Evolutionary conservation across 768 basidiomycete species (phyloP).

Genomic region (Rhodosporidiobolus sp.): DNA sequence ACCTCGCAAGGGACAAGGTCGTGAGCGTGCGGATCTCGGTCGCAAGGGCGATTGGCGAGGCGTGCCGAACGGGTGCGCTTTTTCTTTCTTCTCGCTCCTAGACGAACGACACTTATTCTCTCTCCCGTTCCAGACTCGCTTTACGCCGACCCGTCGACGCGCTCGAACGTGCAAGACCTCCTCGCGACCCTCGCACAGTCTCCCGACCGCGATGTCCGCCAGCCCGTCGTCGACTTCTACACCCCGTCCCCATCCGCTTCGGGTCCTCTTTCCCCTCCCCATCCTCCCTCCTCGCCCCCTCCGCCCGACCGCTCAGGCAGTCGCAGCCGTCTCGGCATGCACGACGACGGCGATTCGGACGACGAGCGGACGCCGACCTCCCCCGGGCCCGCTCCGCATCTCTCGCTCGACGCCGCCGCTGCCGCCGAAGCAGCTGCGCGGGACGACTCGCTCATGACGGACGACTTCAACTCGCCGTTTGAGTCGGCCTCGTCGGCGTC

Average conservation of each 20-base stretch:
- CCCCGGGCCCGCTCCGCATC: neutral
- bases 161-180: slow-evolving; percentile 13
- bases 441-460: slow-evolving; percentile 11
- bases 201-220: slow-evolving; percentile 21
- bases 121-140: slow-evolving; percentile 4
- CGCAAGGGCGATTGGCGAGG: slow-evolving; percentile 64
- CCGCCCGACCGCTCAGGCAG: neutral
- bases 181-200: slow-evolving; percentile 10
- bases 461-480: neutral
- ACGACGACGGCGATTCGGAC: neutral
- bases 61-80: slow-evolving; percentile 44
- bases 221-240: slow-evolving; percentile 17
- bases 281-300: neutral
- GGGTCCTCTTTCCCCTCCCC: neutral
- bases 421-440: neutral
- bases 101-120: too few relatives aligned
- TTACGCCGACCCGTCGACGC: slow-evolving; percentile 16
- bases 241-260: neutral
- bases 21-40: slow-evolving; percentile 82
- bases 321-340: neutral
- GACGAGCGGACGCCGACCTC: neutral
- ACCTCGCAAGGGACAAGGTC: slow-evolving; percentile 64
- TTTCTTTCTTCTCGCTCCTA: too few relatives aligned
- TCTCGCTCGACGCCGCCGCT: neutral
- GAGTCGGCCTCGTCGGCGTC: neutral